A percentile compares a stretch with the other conserved stretches of the same genome.
Evolutionary conservation across 805 yeast species (phyloP).

Genomic region (Groenewaldozyma salmanticensis): DNA sequence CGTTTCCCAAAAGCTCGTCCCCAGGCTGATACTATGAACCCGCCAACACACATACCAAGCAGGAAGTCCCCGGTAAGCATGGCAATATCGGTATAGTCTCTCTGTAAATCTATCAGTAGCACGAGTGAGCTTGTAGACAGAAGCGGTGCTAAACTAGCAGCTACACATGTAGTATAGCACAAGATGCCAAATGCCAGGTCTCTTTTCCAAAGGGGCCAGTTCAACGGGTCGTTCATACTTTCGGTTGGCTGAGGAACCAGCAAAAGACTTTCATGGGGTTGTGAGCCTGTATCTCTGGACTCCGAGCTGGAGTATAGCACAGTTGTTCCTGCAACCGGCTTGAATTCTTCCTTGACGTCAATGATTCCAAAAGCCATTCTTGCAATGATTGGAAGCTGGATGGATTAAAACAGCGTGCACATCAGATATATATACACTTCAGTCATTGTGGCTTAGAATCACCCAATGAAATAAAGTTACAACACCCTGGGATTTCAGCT

Average conservation of each 20-base stretch:
- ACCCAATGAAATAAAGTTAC: too few relatives aligned
- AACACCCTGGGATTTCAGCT: too few relatives aligned
- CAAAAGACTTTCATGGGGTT: too few relatives aligned
- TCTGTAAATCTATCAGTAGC: neutral
- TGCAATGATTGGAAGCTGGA: too few relatives aligned
- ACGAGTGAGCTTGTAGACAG: constrained; percentile 23
- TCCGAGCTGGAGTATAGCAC: too few relatives aligned
- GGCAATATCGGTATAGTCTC: neutral
- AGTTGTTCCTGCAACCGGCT: too few relatives aligned
- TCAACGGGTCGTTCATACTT: constrained; percentile 62
- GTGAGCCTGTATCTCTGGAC: too few relatives aligned
- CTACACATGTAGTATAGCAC: constrained; percentile 32
- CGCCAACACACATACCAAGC: neutral
- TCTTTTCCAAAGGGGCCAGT: constrained; percentile 47
- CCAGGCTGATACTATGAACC: neutral
- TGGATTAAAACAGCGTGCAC: too few relatives aligned
- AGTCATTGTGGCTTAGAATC: too few relatives aligned
- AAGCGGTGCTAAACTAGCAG: constrained; percentile 37
- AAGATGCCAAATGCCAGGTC: constrained; percentile 31
- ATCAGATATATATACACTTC: too few relatives aligned
- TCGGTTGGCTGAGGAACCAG: constrained; percentile 58
- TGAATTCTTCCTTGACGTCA: too few relatives aligned
- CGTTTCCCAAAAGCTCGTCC: neutral
- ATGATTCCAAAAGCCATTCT: too few relatives aligned
- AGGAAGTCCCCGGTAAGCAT: neutral